Conservation (phyloP, 768 basidiomycete species). For the Sarcodon aspratus region DNA sequence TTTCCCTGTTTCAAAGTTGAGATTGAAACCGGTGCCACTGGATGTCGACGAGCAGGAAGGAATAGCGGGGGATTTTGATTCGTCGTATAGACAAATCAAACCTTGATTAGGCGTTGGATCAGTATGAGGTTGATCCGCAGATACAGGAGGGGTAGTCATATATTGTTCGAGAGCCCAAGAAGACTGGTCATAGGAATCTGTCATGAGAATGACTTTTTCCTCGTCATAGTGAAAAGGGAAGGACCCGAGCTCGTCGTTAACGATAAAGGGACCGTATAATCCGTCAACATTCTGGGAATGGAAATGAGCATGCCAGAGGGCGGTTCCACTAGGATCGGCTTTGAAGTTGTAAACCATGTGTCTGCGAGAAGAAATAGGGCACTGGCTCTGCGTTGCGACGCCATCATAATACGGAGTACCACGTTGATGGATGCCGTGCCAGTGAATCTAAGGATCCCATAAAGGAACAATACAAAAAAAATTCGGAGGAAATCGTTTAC, state of each 20-base stretch:
- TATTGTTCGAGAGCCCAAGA: constrained; percentile 1
- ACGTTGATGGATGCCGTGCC: neutral
- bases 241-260: neutral
- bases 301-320: constrained; percentile 1
- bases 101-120: neutral
- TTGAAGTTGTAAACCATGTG: neutral
- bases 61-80: neutral
- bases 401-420: constrained; percentile 1
- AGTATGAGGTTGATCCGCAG: neutral
- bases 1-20: neutral
- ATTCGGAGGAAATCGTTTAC: neutral
- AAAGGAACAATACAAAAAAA: too few relatives aligned
- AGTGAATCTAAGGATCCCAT: neutral
- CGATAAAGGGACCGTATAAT: neutral
- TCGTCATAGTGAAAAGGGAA: constrained; percentile 2
- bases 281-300: neutral
- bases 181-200: neutral
- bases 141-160: neutral
- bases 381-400: constrained; percentile 1
- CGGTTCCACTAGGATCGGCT: neutral
- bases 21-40: neutral
- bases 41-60: neutral
- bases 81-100: neutral
- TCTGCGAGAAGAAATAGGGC: neutral
- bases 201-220: neutral